Percentiles rank a stretch among this genome's conserved stretches.
phyloP scores from a whole-genome alignment of 2,329 filamentous ascomycete genomes.

The Paecilomyces niveus region DNA sequence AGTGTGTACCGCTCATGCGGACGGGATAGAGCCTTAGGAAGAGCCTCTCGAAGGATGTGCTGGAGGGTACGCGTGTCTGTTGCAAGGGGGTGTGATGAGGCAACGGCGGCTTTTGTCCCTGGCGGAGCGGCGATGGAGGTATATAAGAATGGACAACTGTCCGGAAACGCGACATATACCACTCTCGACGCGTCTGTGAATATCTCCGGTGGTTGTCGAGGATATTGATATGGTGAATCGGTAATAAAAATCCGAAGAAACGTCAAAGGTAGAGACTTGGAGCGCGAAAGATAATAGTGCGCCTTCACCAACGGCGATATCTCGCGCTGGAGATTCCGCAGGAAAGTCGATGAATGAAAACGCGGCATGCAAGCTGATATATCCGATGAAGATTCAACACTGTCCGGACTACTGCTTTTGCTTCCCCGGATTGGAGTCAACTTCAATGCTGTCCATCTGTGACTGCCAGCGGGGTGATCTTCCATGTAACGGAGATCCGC shows the following conservation, averaged over 20 bases:
- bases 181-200: constrained; percentile 59
- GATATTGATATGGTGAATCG: constrained; percentile 69
- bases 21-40: constrained; percentile 74
- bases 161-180: constrained; percentile 75
- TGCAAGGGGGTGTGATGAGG: constrained; percentile 24
- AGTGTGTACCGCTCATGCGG: constrained; percentile 66
- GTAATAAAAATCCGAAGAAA: constrained; percentile 73
- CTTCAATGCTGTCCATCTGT: constrained; percentile 49
- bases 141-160: constrained; percentile 70
- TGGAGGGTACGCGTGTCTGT: constrained; percentile 58
- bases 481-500: constrained; percentile 48
- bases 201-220: constrained; percentile 30
- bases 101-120: constrained; percentile 23
- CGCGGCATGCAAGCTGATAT: constrained; percentile 48
- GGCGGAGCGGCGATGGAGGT: constrained; percentile 37
- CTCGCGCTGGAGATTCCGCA: constrained; percentile 66
- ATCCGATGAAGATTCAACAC: constrained; percentile 19
- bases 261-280: constrained; percentile 56
- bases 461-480: constrained; percentile 41
- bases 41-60: constrained; percentile 65
- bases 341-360: constrained; percentile 73
- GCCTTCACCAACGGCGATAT: constrained; percentile 73
- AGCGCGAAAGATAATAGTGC: constrained; percentile 73
- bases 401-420: constrained; percentile 15
- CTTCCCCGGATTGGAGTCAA: constrained; percentile 25